Evolutionary conservation across 2,329 filamentous ascomycete species (phyloP), one percentile per base, ranked within the genome.

Genomic region (Myriangium duriaei): DNA sequence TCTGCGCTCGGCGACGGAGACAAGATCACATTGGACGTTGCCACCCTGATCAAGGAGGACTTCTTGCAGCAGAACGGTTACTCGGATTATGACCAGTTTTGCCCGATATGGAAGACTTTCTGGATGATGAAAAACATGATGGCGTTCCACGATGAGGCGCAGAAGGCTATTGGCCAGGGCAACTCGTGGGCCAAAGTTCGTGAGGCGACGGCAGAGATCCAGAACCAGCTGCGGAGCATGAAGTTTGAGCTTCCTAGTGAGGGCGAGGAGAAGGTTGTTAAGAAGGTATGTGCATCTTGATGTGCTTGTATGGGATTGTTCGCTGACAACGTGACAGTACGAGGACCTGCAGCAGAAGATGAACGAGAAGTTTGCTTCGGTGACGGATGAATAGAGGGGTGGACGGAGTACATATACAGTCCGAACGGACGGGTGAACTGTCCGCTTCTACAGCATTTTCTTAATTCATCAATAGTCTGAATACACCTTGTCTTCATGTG

Each of bases 91-190:
- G 91, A 98, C 58, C 87, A 96, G 67, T 98, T 93, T 76, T 98
- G 91, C 58, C 91, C 91, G 34, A 74, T 98, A 55, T 98, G 91
- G 91, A 98, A 98, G 79, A 98, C 91, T 0, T 82, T 93, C 61
- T 98, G 91, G 80, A 96, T 98, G 91, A 98, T 98, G 91, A 95
- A 93, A 74, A 81, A 85, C 47, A 96, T 98, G 78, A 83, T 98
- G 71, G 83, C 80, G 42, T 98, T 88, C 74, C 85, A 95, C 59
- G 92, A 98, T 54, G 91, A 98, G 69, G 79, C 85, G 15, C 88
- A 96, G 61, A 96, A 95, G 74, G 86, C 85, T 5, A 74, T 98
- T 56, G 72, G 81, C 4, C 85, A 94, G 61, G 91, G 91, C 44
- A 81, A 88, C 63, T 80, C 68, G 63, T 98, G 91, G 91, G 68